Evolutionary conservation across 495 filamentous ascomycete species (phyloP), one percentile per base, ranked within the genome.

Genomic region (Trichoderma orchidacearum): DNA sequence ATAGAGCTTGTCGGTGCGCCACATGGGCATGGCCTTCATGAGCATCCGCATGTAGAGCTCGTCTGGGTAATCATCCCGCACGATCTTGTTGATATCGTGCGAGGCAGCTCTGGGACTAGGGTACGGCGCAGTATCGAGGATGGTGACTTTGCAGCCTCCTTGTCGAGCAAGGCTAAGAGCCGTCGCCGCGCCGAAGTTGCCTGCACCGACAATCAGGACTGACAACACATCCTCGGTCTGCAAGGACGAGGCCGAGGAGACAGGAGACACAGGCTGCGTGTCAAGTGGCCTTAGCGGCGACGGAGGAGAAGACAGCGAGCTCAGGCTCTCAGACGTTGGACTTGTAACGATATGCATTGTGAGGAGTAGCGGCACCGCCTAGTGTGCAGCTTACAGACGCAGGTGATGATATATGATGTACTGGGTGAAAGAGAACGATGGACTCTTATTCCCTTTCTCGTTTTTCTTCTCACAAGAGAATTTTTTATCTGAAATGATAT

Each of bases 11-110:
- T 61, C 57, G 29, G 35, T 51, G 60, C 75, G 73, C 77, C 78
- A 81, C 30, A 65, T 69, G 9, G 64, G 57, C 27, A 79, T 78
- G 13, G 78, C 75, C 65, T 76, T 66, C 72, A 78, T 18, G 12
- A 53, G 50, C 21, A 59, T 48, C 36, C 38, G 27, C 48, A 60
- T 52, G 53, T 61, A 55, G 31, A 57, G 23, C 45, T 35, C 28
- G 25, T 57, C 54, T 30, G 54, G 27, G 35, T 62, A 62, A 31
- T 62, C 60, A 13, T 59, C 54, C 5, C 60, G 51, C 12, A 62
- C 56, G 48, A 59, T 58, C 51, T 62, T 62, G 60, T 58, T 59
- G 35, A 58, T 32, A 54, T 57, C 34, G 30, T 45, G 36, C 15
- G 59, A 65, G 59, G 51, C 61, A 70, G 72, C 57, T 71, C 61